A percentile compares a stretch with the other conserved stretches of the same genome.
Conservation (phyloP, 75 land plant genomes). For the Pseudotsuga menziesii region DNA sequence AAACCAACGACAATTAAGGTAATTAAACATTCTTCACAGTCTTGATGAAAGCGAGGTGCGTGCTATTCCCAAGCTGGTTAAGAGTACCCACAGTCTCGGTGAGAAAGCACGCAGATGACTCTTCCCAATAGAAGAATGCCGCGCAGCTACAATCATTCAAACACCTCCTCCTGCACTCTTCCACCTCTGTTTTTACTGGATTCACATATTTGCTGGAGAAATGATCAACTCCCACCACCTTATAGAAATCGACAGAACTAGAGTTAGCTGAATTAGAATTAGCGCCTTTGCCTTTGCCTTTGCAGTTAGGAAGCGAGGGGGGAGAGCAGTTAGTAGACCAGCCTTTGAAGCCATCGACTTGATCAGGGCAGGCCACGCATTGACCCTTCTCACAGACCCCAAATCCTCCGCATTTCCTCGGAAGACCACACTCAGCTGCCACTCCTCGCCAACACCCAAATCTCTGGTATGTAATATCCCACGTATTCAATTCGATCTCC, state of each 20-base stretch:
- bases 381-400: conserved; percentile 37
- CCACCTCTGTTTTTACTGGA: conserved; percentile 20
- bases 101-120: conserved; percentile 34
- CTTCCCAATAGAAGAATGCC: conserved; percentile 42
- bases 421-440: conserved; percentile 32
- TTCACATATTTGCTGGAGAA: conserved; percentile 17
- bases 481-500: conserved; percentile 17
- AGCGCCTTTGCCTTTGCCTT: conserved; percentile 6
- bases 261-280: neutral
- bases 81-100: conserved; percentile 28
- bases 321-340: conserved; percentile 31
- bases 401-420: conserved; percentile 32
- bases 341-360: conserved; percentile 24
- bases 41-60: conserved; percentile 33
- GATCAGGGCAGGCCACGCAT: conserved; percentile 53
- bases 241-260: conserved; percentile 19
- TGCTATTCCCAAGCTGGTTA: conserved; percentile 7
- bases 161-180: conserved; percentile 37
- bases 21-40: neutral
- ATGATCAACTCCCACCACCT: conserved; percentile 40
- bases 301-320: conserved; percentile 17
- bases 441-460: conserved; percentile 12
- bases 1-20: neutral
- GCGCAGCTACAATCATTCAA: conserved; percentile 41
- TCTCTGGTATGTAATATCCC: conserved; percentile 28